These are phyloP conservation scores for Basidioascus undulatus DNA, from an alignment of 768 basidiomycete species.

Conservation along the genomic window DNA sequence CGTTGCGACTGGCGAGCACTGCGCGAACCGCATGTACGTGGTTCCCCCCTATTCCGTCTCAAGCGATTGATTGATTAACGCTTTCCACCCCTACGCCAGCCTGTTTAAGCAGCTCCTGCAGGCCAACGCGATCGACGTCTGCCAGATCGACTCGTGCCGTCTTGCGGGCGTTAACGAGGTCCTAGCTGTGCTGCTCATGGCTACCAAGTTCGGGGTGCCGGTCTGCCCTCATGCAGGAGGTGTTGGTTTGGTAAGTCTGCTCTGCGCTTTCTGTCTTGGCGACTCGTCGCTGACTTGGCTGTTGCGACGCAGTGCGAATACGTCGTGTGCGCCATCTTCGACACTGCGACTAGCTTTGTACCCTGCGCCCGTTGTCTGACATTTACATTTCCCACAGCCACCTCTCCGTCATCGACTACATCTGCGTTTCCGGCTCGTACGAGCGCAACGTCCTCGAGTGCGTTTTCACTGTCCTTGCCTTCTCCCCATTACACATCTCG, in stretches of 20 bases:
- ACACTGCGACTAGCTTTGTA: too few relatives aligned
- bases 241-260: constrained; percentile 64
- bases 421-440: constrained; percentile 72
- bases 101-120: constrained; percentile 88
- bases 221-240: constrained; percentile 79
- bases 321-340: too few relatives aligned
- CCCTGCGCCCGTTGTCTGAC: not conserved
- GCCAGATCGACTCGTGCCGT: constrained; percentile 84
- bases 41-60: not conserved
- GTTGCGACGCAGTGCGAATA: too few relatives aligned
- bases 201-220: constrained; percentile 36
- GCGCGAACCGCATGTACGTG: not conserved
- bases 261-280: too few relatives aligned
- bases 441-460: constrained; percentile 69
- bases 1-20: constrained; percentile 82
- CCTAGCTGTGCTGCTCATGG: constrained; percentile 69
- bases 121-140: constrained; percentile 70
- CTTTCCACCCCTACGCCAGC: constrained; percentile 24
- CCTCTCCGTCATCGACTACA: constrained; percentile 76
- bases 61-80: constrained; percentile 9
- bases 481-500: not conserved
- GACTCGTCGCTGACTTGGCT: too few relatives aligned
- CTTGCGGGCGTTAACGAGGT: constrained; percentile 85
- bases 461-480: constrained; percentile 2
- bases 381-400: too few relatives aligned